Conservation (phyloP, 2,329 filamentous ascomycete genomes). For the Thielaviopsis cerberus region DNA sequence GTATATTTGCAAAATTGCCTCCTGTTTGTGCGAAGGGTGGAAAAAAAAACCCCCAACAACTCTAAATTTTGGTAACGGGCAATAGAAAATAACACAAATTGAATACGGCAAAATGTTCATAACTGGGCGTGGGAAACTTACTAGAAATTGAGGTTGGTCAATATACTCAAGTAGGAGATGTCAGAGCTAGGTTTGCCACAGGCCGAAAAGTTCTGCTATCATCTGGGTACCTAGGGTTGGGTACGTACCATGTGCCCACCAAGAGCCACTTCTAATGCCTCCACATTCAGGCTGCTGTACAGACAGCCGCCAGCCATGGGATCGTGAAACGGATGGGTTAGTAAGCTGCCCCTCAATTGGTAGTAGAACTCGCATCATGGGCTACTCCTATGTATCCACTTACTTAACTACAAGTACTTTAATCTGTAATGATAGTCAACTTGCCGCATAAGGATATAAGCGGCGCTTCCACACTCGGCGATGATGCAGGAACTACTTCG, state of each 20-base stretch:
- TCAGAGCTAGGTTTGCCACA: conserved; percentile 10
- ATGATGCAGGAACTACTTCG: neutral
- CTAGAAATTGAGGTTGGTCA: neutral
- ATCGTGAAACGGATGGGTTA: conserved; percentile 1
- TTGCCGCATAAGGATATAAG: neutral
- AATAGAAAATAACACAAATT: neutral
- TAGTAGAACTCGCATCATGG: neutral
- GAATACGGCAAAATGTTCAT: neutral
- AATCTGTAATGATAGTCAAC: neutral
- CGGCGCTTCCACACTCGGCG: neutral
- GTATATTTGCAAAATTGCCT: neutral
- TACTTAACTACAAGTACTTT: neutral
- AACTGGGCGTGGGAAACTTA: neutral
- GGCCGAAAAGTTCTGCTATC: conserved; percentile 11
- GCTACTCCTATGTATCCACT: neutral
- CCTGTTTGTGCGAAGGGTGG: neutral
- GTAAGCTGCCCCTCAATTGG: neutral
- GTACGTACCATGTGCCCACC: neutral
- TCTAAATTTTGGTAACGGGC: neutral
- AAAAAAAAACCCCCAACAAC: neutral
- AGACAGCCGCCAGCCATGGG: conserved; percentile 4
- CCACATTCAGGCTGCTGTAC: conserved; percentile 10
- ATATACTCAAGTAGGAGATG: conserved; percentile 3
- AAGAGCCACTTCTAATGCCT: neutral
- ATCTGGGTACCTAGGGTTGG: conserved; percentile 10